Evolutionary conservation across 495 filamentous ascomycete genomes (phyloP), one percentile per base, ranked within the genome.

Genomic region (Venustampulla echinocandica): DNA sequence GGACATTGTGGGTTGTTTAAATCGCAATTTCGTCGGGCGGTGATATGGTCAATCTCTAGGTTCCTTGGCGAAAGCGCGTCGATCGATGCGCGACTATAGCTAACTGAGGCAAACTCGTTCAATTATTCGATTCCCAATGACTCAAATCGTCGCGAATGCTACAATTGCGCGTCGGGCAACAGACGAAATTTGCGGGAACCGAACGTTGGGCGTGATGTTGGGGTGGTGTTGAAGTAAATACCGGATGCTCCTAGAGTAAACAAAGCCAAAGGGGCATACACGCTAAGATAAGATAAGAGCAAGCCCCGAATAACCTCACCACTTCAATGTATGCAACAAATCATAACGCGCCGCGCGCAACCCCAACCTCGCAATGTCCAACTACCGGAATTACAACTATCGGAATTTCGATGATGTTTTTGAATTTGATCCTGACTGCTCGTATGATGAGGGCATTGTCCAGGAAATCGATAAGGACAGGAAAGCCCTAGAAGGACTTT

Each of bases 351-450:
- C n/a, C n/a, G n/a, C n/a, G n/a, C n/a, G n/a, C n/a, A n/a, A n/a
- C n/a, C n/a, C n/a, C n/a, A n/a, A n/a, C n/a, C n/a, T n/a, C n/a
- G n/a, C n/a, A n/a, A n/a, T n/a, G n/a, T n/a, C n/a, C n/a, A n/a
- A n/a, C n/a, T n/a, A n/a, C n/a, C n/a, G n/a, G n/a, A n/a, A n/a
- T 52, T 56, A 68, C 24, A 67, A 75, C 38, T 64, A 65, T 28
- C 59, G 64, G 21, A 67, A 79, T 27, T 88, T 84, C 47, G 71
- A 81, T 34, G 62, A 67, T 11, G 73, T 80, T 1, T 88, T 90
- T 59, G 69, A 67, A 27, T 72, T 76, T 52, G 72, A 82, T 39
- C 69, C 73, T 20, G 75, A 77, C 11, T 77, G 77, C 49, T 72
- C 73, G 10, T 84, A 85, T 60, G 75, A 79, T 56, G 68, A 73